Percentiles rank a stretch among this genome's conserved stretches.
Evolutionary conservation across 108 stramenopile genomes (phyloP).

Genomic region (Discostella stelligeroides): DNA sequence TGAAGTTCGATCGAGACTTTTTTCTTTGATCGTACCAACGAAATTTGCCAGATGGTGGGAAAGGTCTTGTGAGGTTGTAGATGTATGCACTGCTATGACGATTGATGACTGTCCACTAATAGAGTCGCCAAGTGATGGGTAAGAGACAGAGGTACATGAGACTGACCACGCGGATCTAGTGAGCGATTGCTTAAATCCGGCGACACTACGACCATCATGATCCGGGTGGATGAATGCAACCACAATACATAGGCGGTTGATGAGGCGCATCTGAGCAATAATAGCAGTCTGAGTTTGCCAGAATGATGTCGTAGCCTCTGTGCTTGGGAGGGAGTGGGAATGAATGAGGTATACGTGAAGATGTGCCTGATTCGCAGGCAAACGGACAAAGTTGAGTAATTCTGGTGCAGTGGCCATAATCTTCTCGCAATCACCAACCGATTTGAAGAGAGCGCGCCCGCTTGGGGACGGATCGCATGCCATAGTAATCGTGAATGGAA

Average conservation of each 20-base stretch:
- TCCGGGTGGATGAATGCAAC: slow-evolving; percentile 6
- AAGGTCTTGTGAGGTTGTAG: no score
- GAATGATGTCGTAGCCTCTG: not conserved
- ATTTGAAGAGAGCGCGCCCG: slow-evolving; percentile 1
- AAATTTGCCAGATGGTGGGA: no score
- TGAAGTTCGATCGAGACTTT: no score
- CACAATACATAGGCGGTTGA: not conserved
- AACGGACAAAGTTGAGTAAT: not conserved
- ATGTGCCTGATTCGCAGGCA: not conserved
- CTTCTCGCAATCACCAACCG: not conserved
- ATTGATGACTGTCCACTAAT: no score
- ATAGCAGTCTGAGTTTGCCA: not conserved
- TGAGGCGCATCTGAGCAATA: not conserved
- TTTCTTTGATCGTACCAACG: no score
- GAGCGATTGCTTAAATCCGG: no score
- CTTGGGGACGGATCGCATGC: not conserved
- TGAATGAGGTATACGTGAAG: slow-evolving; percentile 2
- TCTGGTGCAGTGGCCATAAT: not conserved
- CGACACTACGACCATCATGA: slow-evolving; percentile 1
- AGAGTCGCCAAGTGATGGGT: no score
- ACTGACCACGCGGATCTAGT: no score
- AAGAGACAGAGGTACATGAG: no score
- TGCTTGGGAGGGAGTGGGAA: not conserved
- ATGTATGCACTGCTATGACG: no score
- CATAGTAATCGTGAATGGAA: no score